Percentiles rank a stretch among this genome's conserved stretches.
Evolutionary conservation across 305 asterid species (phyloP).

Genomic region (Fraxinus sp.): DNA sequence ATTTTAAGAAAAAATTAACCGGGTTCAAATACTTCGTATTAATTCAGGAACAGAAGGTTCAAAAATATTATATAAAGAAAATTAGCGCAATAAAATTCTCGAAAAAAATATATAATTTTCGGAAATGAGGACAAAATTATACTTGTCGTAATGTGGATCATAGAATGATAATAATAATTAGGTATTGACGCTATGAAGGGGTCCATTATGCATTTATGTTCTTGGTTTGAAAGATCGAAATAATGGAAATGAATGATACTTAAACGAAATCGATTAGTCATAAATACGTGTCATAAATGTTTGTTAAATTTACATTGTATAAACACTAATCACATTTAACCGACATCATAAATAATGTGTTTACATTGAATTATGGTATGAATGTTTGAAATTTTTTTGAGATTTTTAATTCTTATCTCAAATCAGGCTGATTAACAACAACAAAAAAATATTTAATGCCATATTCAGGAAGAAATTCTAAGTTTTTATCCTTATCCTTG

Average conservation of each 20-base stretch:
- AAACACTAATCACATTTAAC: neutral
- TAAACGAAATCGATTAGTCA: neutral
- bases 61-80: neutral
- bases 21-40: too few relatives aligned
- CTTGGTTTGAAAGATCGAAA: constrained; percentile 5
- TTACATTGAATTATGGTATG: neutral
- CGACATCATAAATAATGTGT: neutral
- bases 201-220: constrained; percentile 9
- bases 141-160: constrained; percentile 20
- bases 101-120: neutral
- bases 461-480: neutral
- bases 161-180: constrained; percentile 25
- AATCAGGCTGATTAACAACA: neutral
- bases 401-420: neutral
- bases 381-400: neutral
- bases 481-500: neutral
- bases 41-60: too few relatives aligned
- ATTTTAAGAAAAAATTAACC: too few relatives aligned
- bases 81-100: neutral
- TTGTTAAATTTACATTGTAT: constrained; percentile 7
- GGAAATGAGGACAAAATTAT: constrained; percentile 21
- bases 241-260: neutral
- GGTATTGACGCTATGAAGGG: constrained; percentile 24
- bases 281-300: neutral
- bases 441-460: neutral